Evolutionary conservation across 768 basidiomycete genomes (phyloP).

Genomic region (Podaxis sp.): DNA sequence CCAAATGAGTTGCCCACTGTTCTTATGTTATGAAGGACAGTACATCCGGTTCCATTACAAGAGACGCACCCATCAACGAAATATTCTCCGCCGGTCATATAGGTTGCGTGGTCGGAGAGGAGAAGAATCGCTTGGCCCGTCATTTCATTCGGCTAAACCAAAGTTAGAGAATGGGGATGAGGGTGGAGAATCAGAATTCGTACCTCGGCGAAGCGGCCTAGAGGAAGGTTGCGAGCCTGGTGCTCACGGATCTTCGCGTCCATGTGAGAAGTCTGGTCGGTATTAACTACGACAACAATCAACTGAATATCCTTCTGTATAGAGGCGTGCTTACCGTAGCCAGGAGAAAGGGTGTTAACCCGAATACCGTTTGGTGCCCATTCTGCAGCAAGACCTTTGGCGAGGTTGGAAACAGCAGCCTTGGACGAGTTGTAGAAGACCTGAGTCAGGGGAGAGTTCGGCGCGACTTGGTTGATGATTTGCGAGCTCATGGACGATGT

Average conservation of each 20-base stretch:
- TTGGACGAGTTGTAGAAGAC: slow-evolving; percentile 71
- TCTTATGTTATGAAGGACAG: neutral
- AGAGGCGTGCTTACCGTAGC: slow-evolving; percentile 42
- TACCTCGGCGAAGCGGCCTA: slow-evolving; percentile 59
- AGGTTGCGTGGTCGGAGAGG: slow-evolving; percentile 49
- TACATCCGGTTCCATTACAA: neutral
- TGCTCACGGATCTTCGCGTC: slow-evolving; percentile 46
- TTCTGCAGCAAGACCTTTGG: slow-evolving; percentile 61
- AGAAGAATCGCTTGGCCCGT: slow-evolving; percentile 53
- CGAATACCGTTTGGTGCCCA: slow-evolving; percentile 56
- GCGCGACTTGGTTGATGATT: slow-evolving; percentile 54
- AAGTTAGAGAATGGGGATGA: neutral
- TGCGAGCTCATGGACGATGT: slow-evolving; percentile 67
- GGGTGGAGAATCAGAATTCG: neutral
- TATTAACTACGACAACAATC: slow-evolving; percentile 40
- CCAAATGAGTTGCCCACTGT: slow-evolving; percentile 27
- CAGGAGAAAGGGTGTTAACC: slow-evolving; percentile 63
- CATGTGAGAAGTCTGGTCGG: slow-evolving; percentile 59
- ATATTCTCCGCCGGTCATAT: slow-evolving; percentile 61
- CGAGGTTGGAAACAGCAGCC: slow-evolving; percentile 58
- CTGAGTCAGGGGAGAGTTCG: slow-evolving; percentile 52
- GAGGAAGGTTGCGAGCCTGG: slow-evolving; percentile 50
- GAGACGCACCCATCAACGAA: slow-evolving; percentile 53
- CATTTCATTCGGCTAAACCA: slow-evolving; percentile 53
- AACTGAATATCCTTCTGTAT: neutral